Conservation (phyloP, 2,329 filamentous ascomycete species). For the Peltaster fructicola region DNA sequence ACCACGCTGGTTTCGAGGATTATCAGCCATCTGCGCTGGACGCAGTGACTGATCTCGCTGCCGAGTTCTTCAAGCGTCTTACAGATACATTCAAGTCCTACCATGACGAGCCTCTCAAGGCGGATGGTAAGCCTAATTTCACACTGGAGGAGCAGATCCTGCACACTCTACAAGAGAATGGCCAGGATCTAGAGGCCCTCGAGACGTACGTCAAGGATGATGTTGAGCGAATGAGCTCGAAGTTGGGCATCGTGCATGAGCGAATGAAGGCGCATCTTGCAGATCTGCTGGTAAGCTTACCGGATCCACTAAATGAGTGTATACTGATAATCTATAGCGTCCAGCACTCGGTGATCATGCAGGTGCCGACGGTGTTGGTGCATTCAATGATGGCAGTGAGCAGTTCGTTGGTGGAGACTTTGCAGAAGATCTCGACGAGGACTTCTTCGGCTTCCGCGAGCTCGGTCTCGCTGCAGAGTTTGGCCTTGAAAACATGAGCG, state of each 20-base stretch:
- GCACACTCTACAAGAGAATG: constrained; percentile 71
- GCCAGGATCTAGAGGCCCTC: constrained; percentile 61
- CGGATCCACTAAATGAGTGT: background rate
- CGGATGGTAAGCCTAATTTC: constrained; percentile 39
- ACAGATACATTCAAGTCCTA: constrained; percentile 66
- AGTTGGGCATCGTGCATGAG: constrained; percentile 72
- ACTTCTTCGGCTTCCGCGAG: constrained; percentile 97
- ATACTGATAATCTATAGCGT: constrained; percentile 30
- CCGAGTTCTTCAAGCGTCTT: constrained; percentile 77
- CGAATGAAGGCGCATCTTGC: constrained; percentile 84
- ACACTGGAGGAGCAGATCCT: constrained; percentile 72
- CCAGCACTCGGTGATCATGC: constrained; percentile 63
- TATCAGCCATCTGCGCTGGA: constrained; percentile 90
- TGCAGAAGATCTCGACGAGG: constrained; percentile 90
- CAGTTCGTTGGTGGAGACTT: constrained; percentile 96
- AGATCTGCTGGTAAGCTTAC: constrained; percentile 49
- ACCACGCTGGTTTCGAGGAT: constrained; percentile 91
- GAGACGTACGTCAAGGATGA: constrained; percentile 87
- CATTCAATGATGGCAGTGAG: constrained; percentile 92
- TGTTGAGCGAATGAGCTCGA: constrained; percentile 65
- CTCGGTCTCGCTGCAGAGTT: constrained; percentile 84
- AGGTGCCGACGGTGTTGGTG: constrained; percentile 66
- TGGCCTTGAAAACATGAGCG: constrained; percentile 69
- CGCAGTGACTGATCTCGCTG: constrained; percentile 71
- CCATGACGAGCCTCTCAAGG: constrained; percentile 56